phyloP scores from a whole-genome alignment of 2,329 filamentous ascomycete genomes.

The Colletotrichum falcatum region DNA sequence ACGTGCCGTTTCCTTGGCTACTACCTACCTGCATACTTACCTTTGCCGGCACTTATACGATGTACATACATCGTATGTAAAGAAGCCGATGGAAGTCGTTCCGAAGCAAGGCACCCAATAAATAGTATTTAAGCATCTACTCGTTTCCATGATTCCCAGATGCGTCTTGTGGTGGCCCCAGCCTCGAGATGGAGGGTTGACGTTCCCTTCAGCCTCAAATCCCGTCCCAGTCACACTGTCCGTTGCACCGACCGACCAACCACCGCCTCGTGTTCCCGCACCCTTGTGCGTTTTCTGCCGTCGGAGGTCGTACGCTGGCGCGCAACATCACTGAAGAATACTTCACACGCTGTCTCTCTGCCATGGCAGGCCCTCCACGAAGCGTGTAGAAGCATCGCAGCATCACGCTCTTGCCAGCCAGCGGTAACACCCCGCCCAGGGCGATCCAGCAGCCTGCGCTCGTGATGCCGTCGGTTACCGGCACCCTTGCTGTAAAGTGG shows the following conservation, averaged over 20 bases:
- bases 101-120: not conserved
- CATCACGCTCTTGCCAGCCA: not conserved
- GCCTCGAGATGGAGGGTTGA: slow-evolving; percentile 2
- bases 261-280: slow-evolving; percentile 1
- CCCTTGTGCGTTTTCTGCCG: not conserved
- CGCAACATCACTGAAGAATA: not conserved
- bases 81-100: not conserved
- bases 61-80: too few relatives aligned
- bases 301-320: not conserved
- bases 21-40: not conserved
- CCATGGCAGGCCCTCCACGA: not conserved
- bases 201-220: slow-evolving; percentile 17
- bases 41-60: not conserved
- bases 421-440: not conserved
- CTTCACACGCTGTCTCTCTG: not conserved
- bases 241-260: not conserved
- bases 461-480: not conserved
- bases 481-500: not conserved
- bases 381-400: not conserved
- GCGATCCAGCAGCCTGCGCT: not conserved
- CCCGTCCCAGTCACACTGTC: not conserved
- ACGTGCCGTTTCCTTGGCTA: not conserved
- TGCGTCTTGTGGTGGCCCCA: not conserved
- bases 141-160: not conserved
- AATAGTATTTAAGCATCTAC: not conserved